phyloP scores from a whole-genome alignment of 192 early-diverging fungal species.

The Entophlyctis luteolus region DNA sequence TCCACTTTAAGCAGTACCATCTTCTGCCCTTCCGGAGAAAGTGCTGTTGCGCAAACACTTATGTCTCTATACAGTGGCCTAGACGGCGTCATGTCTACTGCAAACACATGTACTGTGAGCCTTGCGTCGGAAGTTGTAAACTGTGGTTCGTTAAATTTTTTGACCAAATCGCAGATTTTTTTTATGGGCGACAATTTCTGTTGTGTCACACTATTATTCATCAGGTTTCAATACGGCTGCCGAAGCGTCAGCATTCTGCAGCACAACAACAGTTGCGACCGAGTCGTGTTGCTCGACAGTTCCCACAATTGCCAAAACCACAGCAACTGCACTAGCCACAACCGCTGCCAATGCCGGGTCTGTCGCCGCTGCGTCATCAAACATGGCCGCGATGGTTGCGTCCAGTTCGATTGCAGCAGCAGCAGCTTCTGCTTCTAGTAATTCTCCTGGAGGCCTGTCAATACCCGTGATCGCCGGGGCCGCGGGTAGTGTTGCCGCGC shows the following conservation, averaged over 20 bases:
- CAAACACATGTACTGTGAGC: background rate
- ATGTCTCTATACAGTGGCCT: background rate
- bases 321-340: background rate
- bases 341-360: background rate
- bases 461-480: conserved; percentile 9
- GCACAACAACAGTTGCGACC: background rate
- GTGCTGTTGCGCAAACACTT: background rate
- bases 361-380: background rate
- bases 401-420: background rate
- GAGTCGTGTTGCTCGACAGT: background rate
- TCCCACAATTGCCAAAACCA: background rate
- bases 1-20: background rate
- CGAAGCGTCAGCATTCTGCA: conserved; percentile 11
- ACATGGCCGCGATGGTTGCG: background rate
- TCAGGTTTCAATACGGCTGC: conserved; percentile 9
- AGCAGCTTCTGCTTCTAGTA: background rate
- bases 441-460: background rate
- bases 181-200: background rate
- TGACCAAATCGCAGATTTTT: background rate
- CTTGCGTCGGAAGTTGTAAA: background rate
- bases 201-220: background rate
- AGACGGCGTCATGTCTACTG: background rate
- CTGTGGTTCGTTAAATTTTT: conserved; percentile 1
- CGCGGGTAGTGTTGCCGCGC: conserved; percentile 1
- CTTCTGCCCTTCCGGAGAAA: conserved; percentile 1